Evolutionary conservation across 1,284 basidiomycete species (phyloP), one percentile per base, ranked within the genome.

Genomic region (Apiotrichum mycotoxinovorans): DNA sequence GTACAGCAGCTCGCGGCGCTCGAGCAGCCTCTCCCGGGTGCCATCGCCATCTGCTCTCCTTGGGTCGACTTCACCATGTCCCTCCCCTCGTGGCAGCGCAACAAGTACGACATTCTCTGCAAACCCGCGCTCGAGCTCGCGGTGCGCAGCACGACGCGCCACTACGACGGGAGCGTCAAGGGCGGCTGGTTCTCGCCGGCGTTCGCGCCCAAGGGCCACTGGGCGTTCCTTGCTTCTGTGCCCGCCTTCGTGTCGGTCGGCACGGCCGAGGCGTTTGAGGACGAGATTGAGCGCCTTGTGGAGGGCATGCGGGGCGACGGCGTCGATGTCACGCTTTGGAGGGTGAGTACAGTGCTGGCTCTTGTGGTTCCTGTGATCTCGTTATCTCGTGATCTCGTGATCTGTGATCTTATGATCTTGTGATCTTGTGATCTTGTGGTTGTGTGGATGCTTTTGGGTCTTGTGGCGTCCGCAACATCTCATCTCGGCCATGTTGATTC

Each of bases 21-120:
- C 34, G 12, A 15, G 12, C 11, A 23, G n/a, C 34, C 57, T 0
- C 75, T 79, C 35, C 83, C 84, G 3, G 79, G 80, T n/a, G 77
- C 73, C 4, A 73, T 85, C 14, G 68, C 85, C n/a, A 77, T 83
- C 8, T 71, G 80, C 38, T 84, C 84, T 0, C 83, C 84, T 0
- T 84, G 83, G 82, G 67, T 68, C 3, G 85, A 87, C 66, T 66
- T 84, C 9, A 62, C 61, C 11, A 45, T 57, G 34, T 63, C 66
- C 3, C 57, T 65, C 25, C 52, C 63, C 14, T 56, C 52, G 17
- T 56, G 52, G 42, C 1, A 22, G 8, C 33, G 34, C 34, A 60
- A 64, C 42, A 17, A 1, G 12, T 43, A 54, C 41, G 61, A 66
- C 57, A 44, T 56, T 27, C 54, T 68, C 42, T 42, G 55, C 20